Evolutionary conservation across 1,284 basidiomycete species (phyloP).

Genomic region (Ustilago tritici): DNA sequence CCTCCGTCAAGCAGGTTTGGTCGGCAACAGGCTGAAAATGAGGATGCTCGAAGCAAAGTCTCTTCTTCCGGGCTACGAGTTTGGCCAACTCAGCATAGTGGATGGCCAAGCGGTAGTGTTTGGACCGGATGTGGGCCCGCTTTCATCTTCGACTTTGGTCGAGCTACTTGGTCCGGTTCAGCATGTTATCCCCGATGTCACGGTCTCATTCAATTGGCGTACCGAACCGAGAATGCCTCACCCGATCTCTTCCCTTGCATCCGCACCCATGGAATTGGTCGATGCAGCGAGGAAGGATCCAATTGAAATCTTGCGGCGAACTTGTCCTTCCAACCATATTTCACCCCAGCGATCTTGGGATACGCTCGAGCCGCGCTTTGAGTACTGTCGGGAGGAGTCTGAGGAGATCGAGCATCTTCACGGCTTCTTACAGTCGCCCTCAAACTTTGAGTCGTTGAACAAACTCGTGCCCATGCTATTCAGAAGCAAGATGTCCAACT

Average conservation of each 20-base stretch:
- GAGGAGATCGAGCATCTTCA: slow-evolving; percentile 19
- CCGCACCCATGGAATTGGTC: background rate
- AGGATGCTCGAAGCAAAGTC: slow-evolving; percentile 32
- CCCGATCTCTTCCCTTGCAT: background rate
- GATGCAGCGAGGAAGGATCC: slow-evolving; percentile 9
- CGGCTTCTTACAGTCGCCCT: slow-evolving; percentile 36
- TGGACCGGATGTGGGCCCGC: slow-evolving; percentile 26
- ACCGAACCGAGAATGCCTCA: slow-evolving; percentile 32
- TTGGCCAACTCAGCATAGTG: slow-evolving; percentile 30
- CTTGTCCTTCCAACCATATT: slow-evolving; percentile 36
- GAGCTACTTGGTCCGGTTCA: slow-evolving; percentile 28
- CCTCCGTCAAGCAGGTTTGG: slow-evolving; percentile 22
- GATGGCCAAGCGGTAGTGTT: slow-evolving; percentile 18
- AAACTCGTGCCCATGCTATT: slow-evolving; percentile 37
- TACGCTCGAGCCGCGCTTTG: slow-evolving; percentile 22
- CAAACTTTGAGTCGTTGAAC: slow-evolving; percentile 25
- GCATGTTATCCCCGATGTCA: slow-evolving; percentile 29
- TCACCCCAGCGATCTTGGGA: slow-evolving; percentile 16
- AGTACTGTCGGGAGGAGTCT: slow-evolving; percentile 27
- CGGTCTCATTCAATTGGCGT: slow-evolving; percentile 39
- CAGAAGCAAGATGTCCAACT: slow-evolving; percentile 39
- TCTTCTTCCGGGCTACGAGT: slow-evolving; percentile 3
- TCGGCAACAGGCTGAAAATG: slow-evolving; percentile 26
- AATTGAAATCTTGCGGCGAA: slow-evolving; percentile 9
- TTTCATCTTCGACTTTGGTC: slow-evolving; percentile 20